These are phyloP conservation scores for Darksidea phi DNA, from an alignment of 495 filamentous ascomycete species.

Conservation along the genomic window DNA sequence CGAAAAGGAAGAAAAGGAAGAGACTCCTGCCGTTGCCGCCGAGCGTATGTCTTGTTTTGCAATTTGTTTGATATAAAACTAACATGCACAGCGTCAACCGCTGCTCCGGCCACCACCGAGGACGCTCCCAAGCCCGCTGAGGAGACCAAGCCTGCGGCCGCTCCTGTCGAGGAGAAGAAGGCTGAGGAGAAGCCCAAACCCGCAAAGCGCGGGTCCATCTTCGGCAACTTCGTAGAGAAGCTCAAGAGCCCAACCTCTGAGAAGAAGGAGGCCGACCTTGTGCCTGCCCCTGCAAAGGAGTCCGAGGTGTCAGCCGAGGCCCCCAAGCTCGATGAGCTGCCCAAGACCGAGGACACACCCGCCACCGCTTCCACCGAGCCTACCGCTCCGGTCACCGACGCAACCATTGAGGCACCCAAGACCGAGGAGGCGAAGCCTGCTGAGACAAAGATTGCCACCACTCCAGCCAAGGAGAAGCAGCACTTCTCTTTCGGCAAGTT, in stretches of 20 bases:
- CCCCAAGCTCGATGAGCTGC: slow-evolving; percentile 36
- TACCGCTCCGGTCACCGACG: slow-evolving; percentile 15
- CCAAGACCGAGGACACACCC: slow-evolving; percentile 31
- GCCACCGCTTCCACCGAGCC: slow-evolving; percentile 1
- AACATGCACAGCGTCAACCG: slow-evolving; percentile 1
- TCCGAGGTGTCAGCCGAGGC: slow-evolving; percentile 32
- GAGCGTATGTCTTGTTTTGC: slow-evolving; percentile 38
- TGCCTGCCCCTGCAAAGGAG: slow-evolving; percentile 40
- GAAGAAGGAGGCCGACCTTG: slow-evolving; percentile 45
- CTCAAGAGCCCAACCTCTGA: slow-evolving; percentile 43
- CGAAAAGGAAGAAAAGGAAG: slow-evolving; percentile 41
- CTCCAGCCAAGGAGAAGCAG: slow-evolving; percentile 32
- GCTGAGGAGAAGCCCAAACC: slow-evolving; percentile 39
- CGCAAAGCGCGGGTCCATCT: slow-evolving; percentile 45
- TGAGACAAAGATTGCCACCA: slow-evolving; percentile 2
- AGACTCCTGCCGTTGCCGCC: slow-evolving; percentile 25
- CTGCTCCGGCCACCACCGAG: slow-evolving; percentile 25
- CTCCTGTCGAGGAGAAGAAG: slow-evolving; percentile 33
- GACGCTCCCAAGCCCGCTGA: slow-evolving; percentile 38
- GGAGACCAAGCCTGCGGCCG: slow-evolving; percentile 37
- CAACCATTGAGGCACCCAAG: slow-evolving; percentile 39
- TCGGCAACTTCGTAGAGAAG: slow-evolving; percentile 42
- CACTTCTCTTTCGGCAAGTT: slow-evolving; percentile 37
- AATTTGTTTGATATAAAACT: slow-evolving; percentile 6
- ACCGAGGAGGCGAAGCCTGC: slow-evolving; percentile 39